Percentiles rank a stretch among this genome's conserved stretches.
Evolutionary conservation across 2,329 filamentous ascomycete genomes (phyloP).

Genomic region (Drechslera avenae): DNA sequence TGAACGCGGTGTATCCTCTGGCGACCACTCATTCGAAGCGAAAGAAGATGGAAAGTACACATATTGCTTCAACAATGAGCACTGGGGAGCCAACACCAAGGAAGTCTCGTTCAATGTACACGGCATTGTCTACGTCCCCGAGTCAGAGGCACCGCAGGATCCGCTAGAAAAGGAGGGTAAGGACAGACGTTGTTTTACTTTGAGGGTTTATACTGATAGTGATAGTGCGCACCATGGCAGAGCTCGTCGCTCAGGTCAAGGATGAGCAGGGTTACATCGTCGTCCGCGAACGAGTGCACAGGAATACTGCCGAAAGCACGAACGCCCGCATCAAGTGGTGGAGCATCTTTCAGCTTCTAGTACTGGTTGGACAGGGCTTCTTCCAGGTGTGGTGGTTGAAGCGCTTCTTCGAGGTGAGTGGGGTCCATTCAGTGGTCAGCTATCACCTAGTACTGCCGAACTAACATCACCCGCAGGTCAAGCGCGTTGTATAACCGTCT

Average conservation of each 20-base stretch:
- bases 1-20: conserved; percentile 81
- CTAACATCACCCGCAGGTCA: conserved; percentile 32
- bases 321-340: conserved; percentile 99
- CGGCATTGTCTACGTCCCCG: conserved; percentile 95
- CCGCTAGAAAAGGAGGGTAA: conserved; percentile 89
- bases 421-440: not conserved
- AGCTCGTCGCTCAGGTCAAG: conserved; percentile 89
- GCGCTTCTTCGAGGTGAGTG: conserved; percentile 87
- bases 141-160: conserved; percentile 81
- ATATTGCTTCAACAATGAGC: conserved; percentile 99
- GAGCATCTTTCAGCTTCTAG: conserved; percentile 93
- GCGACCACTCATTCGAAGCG: conserved; percentile 91
- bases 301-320: conserved; percentile 98
- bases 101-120: conserved; percentile 99
- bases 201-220: conserved; percentile 17
- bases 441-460: not conserved
- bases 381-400: conserved; percentile 99
- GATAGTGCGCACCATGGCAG: conserved; percentile 78
- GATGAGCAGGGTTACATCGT: conserved; percentile 98
- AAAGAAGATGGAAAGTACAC: conserved; percentile 83
- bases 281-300: conserved; percentile 90
- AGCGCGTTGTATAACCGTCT: conserved; percentile 37
- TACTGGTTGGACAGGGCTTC: conserved; percentile 87
- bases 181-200: conserved; percentile 22
- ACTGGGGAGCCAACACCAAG: conserved; percentile 94